Percentiles rank a stretch among this genome's conserved stretches.
These are phyloP conservation scores for Thelonectria discophora DNA, from an alignment of 2,329 filamentous ascomycete species.

Conservation along the genomic window DNA sequence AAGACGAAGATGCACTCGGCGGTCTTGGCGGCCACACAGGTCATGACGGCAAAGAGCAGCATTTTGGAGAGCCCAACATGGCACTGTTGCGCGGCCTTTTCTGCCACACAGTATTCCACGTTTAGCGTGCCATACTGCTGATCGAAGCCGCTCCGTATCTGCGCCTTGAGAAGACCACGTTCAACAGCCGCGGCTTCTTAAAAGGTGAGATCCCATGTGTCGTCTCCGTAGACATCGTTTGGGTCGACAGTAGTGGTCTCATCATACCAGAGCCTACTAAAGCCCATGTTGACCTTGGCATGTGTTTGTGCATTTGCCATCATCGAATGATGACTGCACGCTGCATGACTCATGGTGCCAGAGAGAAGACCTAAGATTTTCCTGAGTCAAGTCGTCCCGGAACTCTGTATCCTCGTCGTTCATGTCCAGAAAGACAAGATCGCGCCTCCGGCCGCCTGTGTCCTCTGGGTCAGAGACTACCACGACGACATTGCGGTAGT, in stretches of 20 bases:
- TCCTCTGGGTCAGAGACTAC: neutral
- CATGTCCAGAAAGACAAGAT: conserved; percentile 5
- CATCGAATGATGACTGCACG: neutral
- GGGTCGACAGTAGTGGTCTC: neutral
- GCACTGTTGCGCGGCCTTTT: conserved; percentile 4
- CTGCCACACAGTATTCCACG: conserved; percentile 9
- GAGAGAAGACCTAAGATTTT: neutral
- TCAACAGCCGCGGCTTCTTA: neutral
- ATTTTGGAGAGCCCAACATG: conserved; percentile 3
- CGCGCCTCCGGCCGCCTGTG: neutral
- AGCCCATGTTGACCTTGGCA: conserved; percentile 1
- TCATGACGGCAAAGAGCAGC: conserved; percentile 5
- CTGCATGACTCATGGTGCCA: conserved; percentile 4
- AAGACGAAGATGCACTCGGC: conserved; percentile 7
- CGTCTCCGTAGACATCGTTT: neutral
- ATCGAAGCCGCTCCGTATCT: conserved; percentile 9
- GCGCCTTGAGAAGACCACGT: neutral
- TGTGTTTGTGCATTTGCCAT: conserved; percentile 5
- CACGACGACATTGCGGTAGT: conserved; percentile 4
- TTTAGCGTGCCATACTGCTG: neutral
- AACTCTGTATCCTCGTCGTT: neutral
- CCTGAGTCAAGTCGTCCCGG: neutral
- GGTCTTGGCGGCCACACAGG: conserved; percentile 2
- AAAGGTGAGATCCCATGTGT: neutral
- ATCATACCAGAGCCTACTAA: neutral